phyloP scores from a whole-genome alignment of 116 monocot genomes.

The Cymodocea nodosa region DNA sequence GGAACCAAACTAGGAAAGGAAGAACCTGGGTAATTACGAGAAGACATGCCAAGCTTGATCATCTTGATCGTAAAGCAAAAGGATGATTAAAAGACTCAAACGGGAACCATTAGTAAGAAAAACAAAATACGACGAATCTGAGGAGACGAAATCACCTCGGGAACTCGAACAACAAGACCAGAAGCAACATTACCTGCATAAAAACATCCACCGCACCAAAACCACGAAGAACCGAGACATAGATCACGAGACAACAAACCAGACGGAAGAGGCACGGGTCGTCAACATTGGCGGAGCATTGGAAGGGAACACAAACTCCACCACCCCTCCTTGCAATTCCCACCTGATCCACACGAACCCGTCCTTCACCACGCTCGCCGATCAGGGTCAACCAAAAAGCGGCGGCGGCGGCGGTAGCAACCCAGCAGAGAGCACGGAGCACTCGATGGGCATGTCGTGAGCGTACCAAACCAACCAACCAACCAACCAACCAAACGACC shows the following conservation, averaged over 20 bases:
- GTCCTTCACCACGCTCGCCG: not conserved
- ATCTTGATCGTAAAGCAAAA: too few species aligned
- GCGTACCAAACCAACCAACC: not conserved
- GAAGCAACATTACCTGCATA: not conserved
- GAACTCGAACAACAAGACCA: not conserved
- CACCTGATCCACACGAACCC: conserved; percentile 3
- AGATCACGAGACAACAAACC: not conserved
- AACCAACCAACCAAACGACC: too few species aligned
- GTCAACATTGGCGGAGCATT: not conserved
- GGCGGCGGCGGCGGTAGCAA: not conserved
- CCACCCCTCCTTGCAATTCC: not conserved
- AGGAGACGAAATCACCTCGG: not conserved
- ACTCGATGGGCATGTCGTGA: not conserved
- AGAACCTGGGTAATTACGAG: too few species aligned
- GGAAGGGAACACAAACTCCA: not conserved
- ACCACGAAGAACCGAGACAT: not conserved
- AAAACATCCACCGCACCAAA: not conserved
- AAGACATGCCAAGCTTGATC: too few species aligned
- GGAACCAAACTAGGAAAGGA: too few species aligned
- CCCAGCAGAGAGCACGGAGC: conserved; percentile 3
- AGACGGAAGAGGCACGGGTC: not conserved
- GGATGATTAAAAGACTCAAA: too few species aligned
- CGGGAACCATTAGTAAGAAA: too few species aligned
- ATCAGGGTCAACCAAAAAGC: not conserved
- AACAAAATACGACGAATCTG: not conserved